These are phyloP conservation scores for Pythium pyrilobum DNA, from an alignment of 352 stramenopile genomes.

Conservation along the genomic window DNA sequence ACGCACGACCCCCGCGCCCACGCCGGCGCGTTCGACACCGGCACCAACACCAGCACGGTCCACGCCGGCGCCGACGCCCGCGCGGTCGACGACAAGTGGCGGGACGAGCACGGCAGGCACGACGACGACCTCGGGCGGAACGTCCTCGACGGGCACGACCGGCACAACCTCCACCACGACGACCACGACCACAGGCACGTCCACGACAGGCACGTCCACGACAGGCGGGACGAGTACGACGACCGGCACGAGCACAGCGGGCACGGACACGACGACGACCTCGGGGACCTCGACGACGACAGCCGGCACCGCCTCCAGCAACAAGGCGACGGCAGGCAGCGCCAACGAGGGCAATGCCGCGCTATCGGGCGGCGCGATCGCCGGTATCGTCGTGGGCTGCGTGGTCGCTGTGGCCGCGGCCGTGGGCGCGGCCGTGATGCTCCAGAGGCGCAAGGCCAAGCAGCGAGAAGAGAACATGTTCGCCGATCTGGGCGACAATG, in stretches of 20 bases:
- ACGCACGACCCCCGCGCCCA: neutral
- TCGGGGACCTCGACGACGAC: slow-evolving; percentile 2
- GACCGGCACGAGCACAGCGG: neutral
- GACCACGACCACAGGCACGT: neutral
- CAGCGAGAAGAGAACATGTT: slow-evolving; percentile 35
- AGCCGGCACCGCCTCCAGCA: slow-evolving; percentile 8
- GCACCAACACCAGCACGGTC: neutral
- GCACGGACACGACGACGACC: neutral
- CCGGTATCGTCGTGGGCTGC: slow-evolving; percentile 24
- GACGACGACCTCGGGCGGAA: neutral
- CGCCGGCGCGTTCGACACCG: neutral
- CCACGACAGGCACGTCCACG: neutral
- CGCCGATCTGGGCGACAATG: slow-evolving; percentile 35
- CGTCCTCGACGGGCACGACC: neutral
- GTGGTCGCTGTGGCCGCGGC: slow-evolving; percentile 15
- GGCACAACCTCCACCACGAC: neutral
- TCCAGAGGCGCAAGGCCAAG: slow-evolving; percentile 25
- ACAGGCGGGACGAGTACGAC: neutral
- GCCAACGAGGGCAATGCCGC: neutral
- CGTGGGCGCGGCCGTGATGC: slow-evolving; percentile 15
- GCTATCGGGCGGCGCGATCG: slow-evolving; percentile 18
- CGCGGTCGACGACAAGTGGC: neutral
- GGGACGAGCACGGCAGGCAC: neutral
- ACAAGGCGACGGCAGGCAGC: slow-evolving; percentile 6
- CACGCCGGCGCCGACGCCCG: neutral